Conservation (phyloP, 1,284 basidiomycete genomes). For the Sporisorium iseilematis-ciliati region DNA sequence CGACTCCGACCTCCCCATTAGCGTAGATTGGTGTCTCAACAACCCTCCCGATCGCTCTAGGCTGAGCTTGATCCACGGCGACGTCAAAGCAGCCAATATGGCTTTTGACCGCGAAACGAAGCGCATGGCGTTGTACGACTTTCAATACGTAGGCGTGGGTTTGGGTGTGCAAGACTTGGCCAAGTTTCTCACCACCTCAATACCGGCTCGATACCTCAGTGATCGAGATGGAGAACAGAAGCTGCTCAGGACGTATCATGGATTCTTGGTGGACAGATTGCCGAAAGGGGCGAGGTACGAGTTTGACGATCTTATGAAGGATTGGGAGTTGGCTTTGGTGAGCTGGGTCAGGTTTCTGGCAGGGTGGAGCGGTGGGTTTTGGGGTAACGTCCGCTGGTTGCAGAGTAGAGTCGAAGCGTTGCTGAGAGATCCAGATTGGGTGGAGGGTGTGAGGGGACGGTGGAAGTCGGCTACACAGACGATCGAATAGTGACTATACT, state of each 20-base stretch:
- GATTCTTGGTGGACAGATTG: conserved; percentile 1
- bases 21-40: conserved; percentile 42
- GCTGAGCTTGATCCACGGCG: conserved; percentile 51
- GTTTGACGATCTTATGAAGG: conserved; percentile 20
- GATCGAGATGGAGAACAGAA: conserved; percentile 10
- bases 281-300: conserved; percentile 23
- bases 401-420: conserved; percentile 25
- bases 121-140: conserved; percentile 53
- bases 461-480: conserved; percentile 12
- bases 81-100: conserved; percentile 58
- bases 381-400: conserved; percentile 55
- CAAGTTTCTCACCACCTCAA: conserved; percentile 53
- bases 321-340: conserved; percentile 52
- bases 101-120: conserved; percentile 25
- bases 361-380: conserved; percentile 53
- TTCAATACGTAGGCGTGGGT: conserved; percentile 54
- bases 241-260: conserved; percentile 34
- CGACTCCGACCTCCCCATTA: conserved; percentile 16
- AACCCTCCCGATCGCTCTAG: conserved; percentile 16
- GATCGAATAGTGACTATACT: too few species aligned
- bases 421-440: conserved; percentile 35
- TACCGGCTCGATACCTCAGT: conserved; percentile 8
- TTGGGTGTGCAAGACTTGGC: conserved; percentile 50
- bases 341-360: conserved; percentile 52
- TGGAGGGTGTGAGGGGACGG: conserved; percentile 2